Evolutionary conservation across 2,329 filamentous ascomycete species (phyloP), one percentile per base, ranked within the genome.

Genomic region (Alternaria panax): DNA sequence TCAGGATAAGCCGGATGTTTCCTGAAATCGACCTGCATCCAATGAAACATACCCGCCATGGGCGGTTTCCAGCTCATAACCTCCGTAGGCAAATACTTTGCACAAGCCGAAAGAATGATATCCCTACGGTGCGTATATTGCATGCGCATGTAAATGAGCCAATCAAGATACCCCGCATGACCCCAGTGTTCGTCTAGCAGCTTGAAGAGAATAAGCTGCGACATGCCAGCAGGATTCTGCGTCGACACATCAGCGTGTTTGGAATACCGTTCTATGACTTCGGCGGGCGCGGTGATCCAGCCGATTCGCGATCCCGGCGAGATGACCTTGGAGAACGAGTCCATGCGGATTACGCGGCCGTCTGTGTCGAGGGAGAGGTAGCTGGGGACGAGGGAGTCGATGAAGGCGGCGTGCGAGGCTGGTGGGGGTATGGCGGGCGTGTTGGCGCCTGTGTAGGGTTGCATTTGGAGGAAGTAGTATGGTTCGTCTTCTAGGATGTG

Each of bases 131-230:
- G 82, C 1, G 93, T 95, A 75, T 99, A 99, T 78, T 93, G 87
- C 70, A 87, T 78, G 46, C 93, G 87, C 70, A 98, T 81, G 75
- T 92, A 86, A 75, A 95, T 91, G 64, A 99, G 81, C 95, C 95
- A 99, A 72, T 90, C 85, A 24, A 99, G 79, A 74, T 96, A 99
- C 2, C 93, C 93, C 41, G 87, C 85, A 73, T 99, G 95, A 24
- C 94, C 95, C 95, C 95, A 99, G 50, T 89, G 88, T 78, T 97
- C 92, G 66, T 99, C 95, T 2, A 99, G 84, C 22, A 99, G 83
- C 80, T 96, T 96, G 82, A 91, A 93, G 54, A 98, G 81, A 8
- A 94, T 83, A 22, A 95, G 82, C 80, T 98, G 94, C 0, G 91
- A 88, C 71, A 97, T 86, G 42, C 95, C 95, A 57, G 87, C 89